These are phyloP conservation scores for Tylopilus sp. DNA, from an alignment of 1,284 basidiomycete species.

Conservation along the genomic window DNA sequence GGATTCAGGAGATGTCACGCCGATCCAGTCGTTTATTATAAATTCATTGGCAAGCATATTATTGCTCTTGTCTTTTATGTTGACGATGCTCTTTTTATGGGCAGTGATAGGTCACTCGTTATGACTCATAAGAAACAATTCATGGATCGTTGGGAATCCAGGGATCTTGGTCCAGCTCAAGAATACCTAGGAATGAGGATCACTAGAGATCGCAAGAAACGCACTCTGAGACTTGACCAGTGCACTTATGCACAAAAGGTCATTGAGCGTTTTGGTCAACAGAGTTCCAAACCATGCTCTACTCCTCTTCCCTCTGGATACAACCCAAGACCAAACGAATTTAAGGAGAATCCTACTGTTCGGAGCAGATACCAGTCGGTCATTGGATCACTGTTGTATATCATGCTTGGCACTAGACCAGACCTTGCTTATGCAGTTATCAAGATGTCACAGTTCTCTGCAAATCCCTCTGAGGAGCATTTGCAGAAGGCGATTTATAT, in stretches of 20 bases:
- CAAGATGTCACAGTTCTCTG: slow-evolving; percentile 8
- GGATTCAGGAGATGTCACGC: not conserved
- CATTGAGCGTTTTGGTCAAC: not conserved
- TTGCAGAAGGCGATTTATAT: not conserved
- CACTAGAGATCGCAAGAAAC: not conserved
- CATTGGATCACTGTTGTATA: slow-evolving; percentile 1
- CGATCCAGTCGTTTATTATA: not conserved
- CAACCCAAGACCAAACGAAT: not conserved
- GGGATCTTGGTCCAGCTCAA: slow-evolving; percentile 1
- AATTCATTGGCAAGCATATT: not conserved
- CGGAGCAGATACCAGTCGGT: not conserved
- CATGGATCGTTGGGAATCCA: not conserved
- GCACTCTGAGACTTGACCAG: not conserved
- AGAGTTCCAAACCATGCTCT: not conserved
- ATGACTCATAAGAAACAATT: too few relatives aligned
- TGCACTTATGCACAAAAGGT: not conserved
- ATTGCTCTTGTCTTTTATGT: slow-evolving; percentile 1
- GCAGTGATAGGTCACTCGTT: not conserved
- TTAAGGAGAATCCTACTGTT: not conserved
- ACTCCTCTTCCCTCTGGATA: not conserved
- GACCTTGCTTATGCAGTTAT: not conserved
- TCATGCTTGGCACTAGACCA: slow-evolving; percentile 2
- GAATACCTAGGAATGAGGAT: slow-evolving; percentile 1
- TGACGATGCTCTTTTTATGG: slow-evolving; percentile 1
- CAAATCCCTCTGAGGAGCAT: slow-evolving; percentile 4